phyloP scores from a whole-genome alignment of 768 basidiomycete species.

The Tephrocybe sp. region DNA sequence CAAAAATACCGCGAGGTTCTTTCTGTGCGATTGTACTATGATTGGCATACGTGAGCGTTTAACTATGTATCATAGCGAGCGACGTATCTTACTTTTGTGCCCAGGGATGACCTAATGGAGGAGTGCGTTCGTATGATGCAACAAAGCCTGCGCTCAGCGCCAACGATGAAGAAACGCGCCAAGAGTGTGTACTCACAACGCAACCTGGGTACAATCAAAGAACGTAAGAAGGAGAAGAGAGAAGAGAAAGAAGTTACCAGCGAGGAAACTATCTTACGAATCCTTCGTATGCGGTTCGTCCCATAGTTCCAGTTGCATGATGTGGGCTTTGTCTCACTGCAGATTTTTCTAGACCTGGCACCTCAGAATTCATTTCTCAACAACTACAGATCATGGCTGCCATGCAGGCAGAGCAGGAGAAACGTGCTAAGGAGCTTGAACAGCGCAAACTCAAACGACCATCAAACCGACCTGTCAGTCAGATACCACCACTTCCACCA shows the following conservation, averaged over 20 bases:
- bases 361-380: constrained; percentile 84
- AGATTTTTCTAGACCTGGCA: constrained; percentile 55
- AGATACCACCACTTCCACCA: constrained; percentile 37
- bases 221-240: constrained; percentile 90
- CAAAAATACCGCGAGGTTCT: constrained; percentile 92
- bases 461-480: constrained; percentile 25
- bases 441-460: constrained; percentile 59
- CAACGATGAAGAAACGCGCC: constrained; percentile 80
- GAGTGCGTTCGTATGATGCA: constrained; percentile 97
- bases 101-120: constrained; percentile 82
- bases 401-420: constrained; percentile 83
- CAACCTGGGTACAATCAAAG: constrained; percentile 94
- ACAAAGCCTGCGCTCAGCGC: constrained; percentile 69
- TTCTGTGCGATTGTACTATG: constrained; percentile 92
- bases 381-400: constrained; percentile 79
- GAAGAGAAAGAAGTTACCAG: constrained; percentile 73
- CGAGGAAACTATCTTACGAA: constrained; percentile 91
- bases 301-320: not conserved
- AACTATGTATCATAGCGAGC: not conserved
- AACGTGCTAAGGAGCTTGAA: constrained; percentile 59
- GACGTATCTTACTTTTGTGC: constrained; percentile 11
- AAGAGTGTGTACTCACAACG: constrained; percentile 93
- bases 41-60: constrained; percentile 80
- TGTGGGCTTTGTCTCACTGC: not conserved
- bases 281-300: constrained; percentile 88